Base-by-base conservation (phyloP, 148 eudicot genomes). In the Persicaria tinctoria region DNA sequence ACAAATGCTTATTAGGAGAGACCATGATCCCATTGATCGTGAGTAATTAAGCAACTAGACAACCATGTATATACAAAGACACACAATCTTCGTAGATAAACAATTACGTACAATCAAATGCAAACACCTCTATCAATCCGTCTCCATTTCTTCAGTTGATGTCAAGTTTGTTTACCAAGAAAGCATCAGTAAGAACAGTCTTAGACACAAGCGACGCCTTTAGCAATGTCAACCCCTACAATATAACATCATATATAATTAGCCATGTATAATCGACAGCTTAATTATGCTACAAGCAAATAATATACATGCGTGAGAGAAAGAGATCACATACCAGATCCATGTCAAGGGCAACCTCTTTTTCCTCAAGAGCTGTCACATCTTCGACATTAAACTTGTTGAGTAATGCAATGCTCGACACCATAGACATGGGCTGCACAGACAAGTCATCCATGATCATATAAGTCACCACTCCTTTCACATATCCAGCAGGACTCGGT, bases 361-460 rank as follows among this genome's bases (percentile, higher is more conserved):
- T 50, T 11, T 50, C 75, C 45, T 73, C 38, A 18, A 73, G 44
- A 3, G 11, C 4, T 2, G 11, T 8, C 32, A 73, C 54, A 13
- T 73, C 60, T 6, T 73, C 11, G 5, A 73, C 75, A 18, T 73
- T 73, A 23, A 12, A 23, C 57, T 51, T 73, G 45, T 50, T 73
- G 17, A 50, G 75, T 4, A 73, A 44, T 3, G 38, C 14, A 51
- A 51, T 27, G 8, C 54, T 23, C 5, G 27, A 18, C 0, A 73
- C 27, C 13, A 9, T 13, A n/a, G 74, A 71, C 4, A 46, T 5
- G 13, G 75, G 74, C 41, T 72, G 11, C 8, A 72, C 74, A 48
- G 54, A 12, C 50, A 72, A 72, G 17, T 72, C 74, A 48, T 72
- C 74, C 51, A n/a, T 72, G 10, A 72, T 48, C 74, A 73, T 51